Conservation (phyloP, 1,284 basidiomycete genomes). For the Apiotrichum akiyoshidainum region DNA sequence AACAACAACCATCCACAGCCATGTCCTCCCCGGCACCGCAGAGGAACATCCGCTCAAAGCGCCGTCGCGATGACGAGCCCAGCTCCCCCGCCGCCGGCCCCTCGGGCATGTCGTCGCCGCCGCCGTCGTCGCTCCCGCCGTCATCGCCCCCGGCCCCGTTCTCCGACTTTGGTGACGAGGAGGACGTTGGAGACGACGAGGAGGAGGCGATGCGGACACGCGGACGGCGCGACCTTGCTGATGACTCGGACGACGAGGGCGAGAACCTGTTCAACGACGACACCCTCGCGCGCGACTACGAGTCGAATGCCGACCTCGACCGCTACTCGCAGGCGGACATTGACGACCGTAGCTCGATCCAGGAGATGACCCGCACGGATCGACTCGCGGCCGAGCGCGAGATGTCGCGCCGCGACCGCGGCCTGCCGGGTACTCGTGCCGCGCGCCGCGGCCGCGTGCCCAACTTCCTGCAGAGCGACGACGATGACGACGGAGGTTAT, state of each 20-base stretch:
- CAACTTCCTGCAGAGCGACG: slow-evolving; percentile 73
- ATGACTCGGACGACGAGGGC: slow-evolving; percentile 62
- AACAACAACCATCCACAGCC: background rate
- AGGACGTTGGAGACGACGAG: slow-evolving; percentile 69
- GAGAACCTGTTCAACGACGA: slow-evolving; percentile 93
- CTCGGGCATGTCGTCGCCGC: slow-evolving; percentile 40
- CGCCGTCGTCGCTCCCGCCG: slow-evolving; percentile 49
- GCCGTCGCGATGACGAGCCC: slow-evolving; percentile 7
- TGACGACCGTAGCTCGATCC: slow-evolving; percentile 76
- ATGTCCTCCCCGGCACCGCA: slow-evolving; percentile 4
- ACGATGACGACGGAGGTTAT: slow-evolving; percentile 61
- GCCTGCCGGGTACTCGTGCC: slow-evolving; percentile 68
- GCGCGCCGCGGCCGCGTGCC: slow-evolving; percentile 74
- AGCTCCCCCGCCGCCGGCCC: slow-evolving; percentile 26
- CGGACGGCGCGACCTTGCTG: slow-evolving; percentile 58
- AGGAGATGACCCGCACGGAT: slow-evolving; percentile 67
- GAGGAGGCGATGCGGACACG: slow-evolving; percentile 58
- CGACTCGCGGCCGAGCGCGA: slow-evolving; percentile 80
- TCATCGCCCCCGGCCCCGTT: slow-evolving; percentile 76
- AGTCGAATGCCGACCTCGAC: slow-evolving; percentile 75
- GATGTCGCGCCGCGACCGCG: slow-evolving; percentile 84
- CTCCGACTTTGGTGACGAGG: slow-evolving; percentile 82
- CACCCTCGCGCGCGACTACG: slow-evolving; percentile 81
- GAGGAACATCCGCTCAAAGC: slow-evolving; percentile 11
- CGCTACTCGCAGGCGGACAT: slow-evolving; percentile 81